phyloP scores from a whole-genome alignment of 805 yeast species.

The Myxozyma udenii region DNA sequence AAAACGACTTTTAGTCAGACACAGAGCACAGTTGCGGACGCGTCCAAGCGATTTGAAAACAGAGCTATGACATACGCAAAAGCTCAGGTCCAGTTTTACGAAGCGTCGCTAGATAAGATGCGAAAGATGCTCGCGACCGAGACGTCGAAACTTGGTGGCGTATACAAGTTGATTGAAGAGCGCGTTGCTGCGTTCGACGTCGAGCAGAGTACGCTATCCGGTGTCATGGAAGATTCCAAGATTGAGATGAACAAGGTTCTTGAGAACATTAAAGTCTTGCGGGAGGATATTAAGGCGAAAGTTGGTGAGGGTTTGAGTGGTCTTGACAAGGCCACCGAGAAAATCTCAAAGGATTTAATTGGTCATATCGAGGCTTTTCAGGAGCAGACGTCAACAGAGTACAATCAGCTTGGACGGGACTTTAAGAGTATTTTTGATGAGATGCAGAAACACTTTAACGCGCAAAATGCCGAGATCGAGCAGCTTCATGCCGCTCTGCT shows the following conservation, averaged over 20 bases:
- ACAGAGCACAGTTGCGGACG: constrained; percentile 45
- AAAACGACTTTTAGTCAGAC: constrained; percentile 13
- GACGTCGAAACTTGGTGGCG: constrained; percentile 19
- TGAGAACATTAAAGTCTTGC: constrained; percentile 25
- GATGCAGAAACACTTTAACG: constrained; percentile 22
- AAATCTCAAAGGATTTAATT: constrained; percentile 26
- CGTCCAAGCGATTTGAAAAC: constrained; percentile 52
- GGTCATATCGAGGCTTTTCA: constrained; percentile 24
- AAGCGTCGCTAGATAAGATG: constrained; percentile 12
- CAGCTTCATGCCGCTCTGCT: constrained; percentile 20
- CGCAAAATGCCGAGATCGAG: constrained; percentile 28
- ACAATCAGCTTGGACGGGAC: constrained; percentile 30
- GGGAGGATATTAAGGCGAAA: constrained; percentile 30
- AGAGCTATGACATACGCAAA: constrained; percentile 50
- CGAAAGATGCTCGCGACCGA: constrained; percentile 18
- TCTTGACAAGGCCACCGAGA: constrained; percentile 24
- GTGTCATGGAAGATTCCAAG: constrained; percentile 20
- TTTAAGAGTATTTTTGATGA: constrained; percentile 31
- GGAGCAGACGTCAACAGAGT: constrained; percentile 25
- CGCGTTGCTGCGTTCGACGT: constrained; percentile 10
- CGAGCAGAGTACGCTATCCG: constrained; percentile 12
- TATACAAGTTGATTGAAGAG: constrained; percentile 24
- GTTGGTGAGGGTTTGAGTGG: constrained; percentile 29
- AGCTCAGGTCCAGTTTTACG: constrained; percentile 8
- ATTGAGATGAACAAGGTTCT: constrained; percentile 26